A percentile compares a stretch with the other conserved stretches of the same genome.
Conservation (phyloP, 768 basidiomycete genomes). For the Lactarius akahatsu region DNA sequence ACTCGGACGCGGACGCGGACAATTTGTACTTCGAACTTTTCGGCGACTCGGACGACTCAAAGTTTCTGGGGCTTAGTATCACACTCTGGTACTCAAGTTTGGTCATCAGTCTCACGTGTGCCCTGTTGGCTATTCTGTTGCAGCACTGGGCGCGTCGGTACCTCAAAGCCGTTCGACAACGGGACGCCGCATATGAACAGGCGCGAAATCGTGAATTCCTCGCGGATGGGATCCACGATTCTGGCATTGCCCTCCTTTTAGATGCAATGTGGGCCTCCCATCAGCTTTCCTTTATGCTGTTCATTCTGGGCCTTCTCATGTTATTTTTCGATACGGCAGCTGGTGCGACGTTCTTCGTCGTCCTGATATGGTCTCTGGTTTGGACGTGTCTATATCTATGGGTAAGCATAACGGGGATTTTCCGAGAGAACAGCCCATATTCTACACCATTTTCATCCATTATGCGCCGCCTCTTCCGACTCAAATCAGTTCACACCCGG, state of each 20-base stretch:
- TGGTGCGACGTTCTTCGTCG: too few species aligned
- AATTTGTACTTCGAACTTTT: too few species aligned
- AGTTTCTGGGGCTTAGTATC: too few species aligned
- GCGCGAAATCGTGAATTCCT: background rate
- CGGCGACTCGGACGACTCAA: too few species aligned
- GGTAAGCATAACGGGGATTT: too few species aligned
- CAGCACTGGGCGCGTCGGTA: background rate
- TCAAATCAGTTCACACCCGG: too few species aligned
- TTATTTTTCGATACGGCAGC: too few species aligned
- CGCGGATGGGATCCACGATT: background rate
- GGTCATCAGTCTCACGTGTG: background rate
- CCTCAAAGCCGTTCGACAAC: background rate
- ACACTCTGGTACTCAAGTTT: background rate
- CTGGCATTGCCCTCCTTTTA: background rate
- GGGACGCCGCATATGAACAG: background rate
- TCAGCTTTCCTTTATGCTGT: background rate
- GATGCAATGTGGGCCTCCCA: background rate
- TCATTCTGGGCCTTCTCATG: background rate
- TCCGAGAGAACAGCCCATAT: too few species aligned
- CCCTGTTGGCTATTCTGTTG: background rate
- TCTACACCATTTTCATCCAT: too few species aligned
- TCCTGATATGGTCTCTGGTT: rapidly evolving
- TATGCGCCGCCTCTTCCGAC: too few species aligned
- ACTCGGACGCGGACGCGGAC: too few species aligned
- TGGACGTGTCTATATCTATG: too few species aligned